Evolutionary conservation across 2,329 filamentous ascomycete genomes (phyloP), one percentile per base, ranked within the genome.

Genomic region (Aspergillus sp.): DNA sequence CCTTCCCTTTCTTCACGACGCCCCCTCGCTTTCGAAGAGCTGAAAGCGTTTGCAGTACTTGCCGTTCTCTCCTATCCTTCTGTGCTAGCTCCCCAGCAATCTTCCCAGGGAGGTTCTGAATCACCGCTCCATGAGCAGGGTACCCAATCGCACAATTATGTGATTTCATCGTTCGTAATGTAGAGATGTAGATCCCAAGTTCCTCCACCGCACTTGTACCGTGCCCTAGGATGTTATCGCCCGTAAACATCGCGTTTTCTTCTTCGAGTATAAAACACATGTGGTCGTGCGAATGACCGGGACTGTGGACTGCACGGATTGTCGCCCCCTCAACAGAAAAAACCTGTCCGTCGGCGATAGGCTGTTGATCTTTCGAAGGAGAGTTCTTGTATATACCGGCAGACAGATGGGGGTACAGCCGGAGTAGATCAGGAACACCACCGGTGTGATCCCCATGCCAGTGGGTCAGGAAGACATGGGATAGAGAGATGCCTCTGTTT

Each of bases 231-330:
- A 93, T 82, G 61, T 90, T 92, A 69, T 93, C 89, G 1, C 85
- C 89, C 0, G 89, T 91, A 65, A 93, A 90, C 76, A 93, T 82
- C 44, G 87, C 86, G 53, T 88, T 79, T 65, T 92, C 79, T 59
- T 91, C 87, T 38, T 83, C 79, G 1, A 92, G 72, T 1, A 89
- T 65, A 53, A 94, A 84, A n/a, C 81, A 83, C 77, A 89, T 85
- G 62, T 94, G 90, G 63, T 95, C 90, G 1, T 74, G 73, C 0
- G 89, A 84, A 63, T 95, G 90, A 1, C 90, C 86, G 0, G 85
- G 85, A 3, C 76, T 79, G 60, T 82, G 65, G 1, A 77, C 47
- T 2, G 74, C 72, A 1, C 60, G 64, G 20, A 75, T 45, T 0
- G 71, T 75, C 3, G 74, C 73, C 2, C 74, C 73, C 30, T 75